phyloP scores from a whole-genome alignment of 495 filamentous ascomycete genomes.

The Coniosporium apollinis region DNA sequence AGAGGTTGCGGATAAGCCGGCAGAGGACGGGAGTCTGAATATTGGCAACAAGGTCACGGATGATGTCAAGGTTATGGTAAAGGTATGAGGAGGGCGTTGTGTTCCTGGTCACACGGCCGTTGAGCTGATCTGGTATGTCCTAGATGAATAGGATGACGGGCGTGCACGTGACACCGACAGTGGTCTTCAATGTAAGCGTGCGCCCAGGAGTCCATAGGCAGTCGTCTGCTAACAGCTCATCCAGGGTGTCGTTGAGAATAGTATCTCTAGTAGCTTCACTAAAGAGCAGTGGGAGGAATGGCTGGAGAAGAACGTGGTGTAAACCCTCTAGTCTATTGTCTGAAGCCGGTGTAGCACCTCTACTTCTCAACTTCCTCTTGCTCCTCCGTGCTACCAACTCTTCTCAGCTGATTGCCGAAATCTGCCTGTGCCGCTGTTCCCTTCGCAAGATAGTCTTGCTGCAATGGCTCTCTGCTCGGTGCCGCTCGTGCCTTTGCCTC shows the following conservation, averaged over 20 bases:
- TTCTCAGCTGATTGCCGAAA: slow-evolving; percentile 27
- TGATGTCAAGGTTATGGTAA: slow-evolving; percentile 72
- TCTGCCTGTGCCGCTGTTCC: slow-evolving; percentile 4
- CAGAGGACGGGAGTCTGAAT: slow-evolving; percentile 48
- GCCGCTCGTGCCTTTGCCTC: slow-evolving; percentile 20
- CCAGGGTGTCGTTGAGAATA: slow-evolving; percentile 57
- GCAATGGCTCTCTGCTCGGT: slow-evolving; percentile 1
- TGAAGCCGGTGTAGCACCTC: background rate
- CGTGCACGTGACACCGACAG: slow-evolving; percentile 80
- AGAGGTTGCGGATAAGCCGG: slow-evolving; percentile 43
- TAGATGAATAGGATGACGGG: slow-evolving; percentile 51
- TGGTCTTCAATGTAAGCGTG: slow-evolving; percentile 53
- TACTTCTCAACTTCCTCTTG: slow-evolving; percentile 37
- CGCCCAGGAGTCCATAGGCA: no score
- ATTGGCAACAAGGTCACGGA: slow-evolving; percentile 62
- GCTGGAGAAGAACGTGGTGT: slow-evolving; percentile 60
- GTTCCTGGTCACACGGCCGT: background rate
- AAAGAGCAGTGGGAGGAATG: slow-evolving; percentile 71
- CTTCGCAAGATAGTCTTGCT: background rate
- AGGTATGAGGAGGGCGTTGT: slow-evolving; percentile 28
- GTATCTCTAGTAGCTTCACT: slow-evolving; percentile 63
- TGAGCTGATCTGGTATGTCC: slow-evolving; percentile 1
- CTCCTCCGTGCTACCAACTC: slow-evolving; percentile 35
- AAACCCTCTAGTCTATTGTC: no score
- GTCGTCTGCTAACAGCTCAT: background rate